Base-by-base conservation (phyloP, 805 yeast genomes). In the Groenewaldozyma tartarivorans region DNA sequence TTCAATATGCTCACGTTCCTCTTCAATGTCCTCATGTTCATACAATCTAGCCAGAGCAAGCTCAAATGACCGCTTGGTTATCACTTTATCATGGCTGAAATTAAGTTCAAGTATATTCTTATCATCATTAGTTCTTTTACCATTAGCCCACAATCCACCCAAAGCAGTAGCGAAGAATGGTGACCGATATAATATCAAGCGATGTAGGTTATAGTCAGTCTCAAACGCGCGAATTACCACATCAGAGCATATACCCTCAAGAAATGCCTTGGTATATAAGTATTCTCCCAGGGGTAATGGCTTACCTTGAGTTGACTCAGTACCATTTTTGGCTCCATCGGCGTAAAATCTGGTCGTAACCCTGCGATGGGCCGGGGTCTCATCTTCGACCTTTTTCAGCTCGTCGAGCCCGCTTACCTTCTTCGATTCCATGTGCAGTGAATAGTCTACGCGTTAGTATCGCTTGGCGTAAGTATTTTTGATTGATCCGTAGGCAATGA, bases 161-260 rank as follows among this genome's bases (percentile, higher is more conserved):
- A 74, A 68, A 35, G 74, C 45, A 3, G 69, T 60, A 15, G 61
- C 55, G 49, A 74, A 74, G 47, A 71, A 74, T 0, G 69, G 72
- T 42, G 74, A 61, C 41, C 70, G 60, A 39, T 63, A 63, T 33
- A 74, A 54, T 7, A 74, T 56, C 34, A 75, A 44, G 45, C 62
- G 58, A 46, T 74, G 80, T 1, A 75, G 52, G n/a, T 51, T 52
- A 50, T 72, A 75, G 13, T 55, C 56, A 19, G 58, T 55, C 2
- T 62, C 68, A 49, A 74, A 74, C 1, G 76, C 78, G 42, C 44
- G 52, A 6, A 74, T 54, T 5, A 22, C 18, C 15, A 45, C 46
- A 16, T 45, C 48, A 2, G 44, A 33, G 35, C 36, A 45, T 17
- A 32, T 7, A 1, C 48, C 46, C 18, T 42, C 43, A 22, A 27